Evolutionary conservation across 768 basidiomycete species (phyloP), one percentile per base, ranked within the genome.

Genomic region (Leccinum arenicola): DNA sequence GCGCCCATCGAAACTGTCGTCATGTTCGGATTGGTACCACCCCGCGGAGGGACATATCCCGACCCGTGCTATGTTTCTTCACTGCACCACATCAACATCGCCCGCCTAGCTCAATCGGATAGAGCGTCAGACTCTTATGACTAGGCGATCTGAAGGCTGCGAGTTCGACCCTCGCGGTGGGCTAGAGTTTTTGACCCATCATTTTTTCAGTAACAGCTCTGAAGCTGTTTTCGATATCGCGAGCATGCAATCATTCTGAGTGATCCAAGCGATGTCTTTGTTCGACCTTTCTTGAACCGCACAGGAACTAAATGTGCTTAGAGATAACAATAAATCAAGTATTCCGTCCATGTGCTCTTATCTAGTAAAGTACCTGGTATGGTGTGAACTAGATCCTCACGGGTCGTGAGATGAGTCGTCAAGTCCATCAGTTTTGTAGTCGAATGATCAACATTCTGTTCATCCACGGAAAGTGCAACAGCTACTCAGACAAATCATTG

Each of bases 391-490:
- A 56, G 40, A 36, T 29, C 53, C 35, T 23, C 55, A 31, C 21
- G 38, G 38, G 6, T 60, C 60, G 48, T 62, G 19, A 62, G 29
- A 61, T 59, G 52, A 43, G 40, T 65, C 65, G n/a, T 70, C 54
- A 55, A 56, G 63, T 57, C 59, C 56, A 58, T 62, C 54, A 55
- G 33, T 11, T 54, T 58, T 47, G 19, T 45, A 47, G 33, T 61
- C n/a, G 62, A 65, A 69, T 73, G 70, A 15, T 68, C 60, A 61
- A 67, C 73, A 75, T 64, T 60, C 56, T 55, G 40, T 52, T 76
- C 68, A 89, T 75, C 89, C 87, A 62, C 89, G 84, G 75, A 80
- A 92, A 55, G 91, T 92, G 74, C 88, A 91, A 67, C 89, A 92
- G 64, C 90, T 92, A 62, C n/a, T 29, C 49, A 43, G 27, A 62